phyloP scores from a whole-genome alignment of 83 land plant species.

The Larix sibirica region DNA sequence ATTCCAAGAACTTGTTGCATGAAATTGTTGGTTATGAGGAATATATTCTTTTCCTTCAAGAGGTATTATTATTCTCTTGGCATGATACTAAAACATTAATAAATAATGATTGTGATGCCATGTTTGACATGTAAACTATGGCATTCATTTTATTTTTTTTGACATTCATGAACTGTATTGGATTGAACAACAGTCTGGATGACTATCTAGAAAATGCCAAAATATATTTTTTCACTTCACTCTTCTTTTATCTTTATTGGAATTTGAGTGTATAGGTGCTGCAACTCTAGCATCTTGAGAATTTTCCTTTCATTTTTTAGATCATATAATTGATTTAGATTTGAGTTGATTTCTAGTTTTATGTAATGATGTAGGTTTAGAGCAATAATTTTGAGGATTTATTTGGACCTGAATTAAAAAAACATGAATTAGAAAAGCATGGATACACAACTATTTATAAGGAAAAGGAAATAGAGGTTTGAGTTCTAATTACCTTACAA shows the following conservation, averaged over 20 bases:
- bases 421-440: constrained; percentile 58
- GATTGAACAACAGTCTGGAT: too few species aligned
- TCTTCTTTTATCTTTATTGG: too few species aligned
- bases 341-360: too few species aligned
- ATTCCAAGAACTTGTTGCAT: constrained; percentile 75
- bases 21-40: constrained; percentile 87
- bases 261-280: neutral
- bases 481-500: neutral
- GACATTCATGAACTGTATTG: too few species aligned
- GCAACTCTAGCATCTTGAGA: neutral
- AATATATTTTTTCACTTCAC: too few species aligned
- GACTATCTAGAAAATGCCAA: too few species aligned
- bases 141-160: neutral
- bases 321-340: too few species aligned
- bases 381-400: constrained; percentile 65
- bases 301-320: neutral
- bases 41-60: constrained; percentile 91
- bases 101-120: neutral
- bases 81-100: neutral
- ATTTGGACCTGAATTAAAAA: constrained; percentile 53
- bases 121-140: neutral
- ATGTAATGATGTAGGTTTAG: constrained; percentile 39
- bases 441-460: too few species aligned
- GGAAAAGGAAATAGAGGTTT: constrained; percentile 87
- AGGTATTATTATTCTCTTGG: constrained; percentile 42